phyloP scores from a whole-genome alignment of 2,329 filamentous ascomycete species.

The Diplocarpon mali region DNA sequence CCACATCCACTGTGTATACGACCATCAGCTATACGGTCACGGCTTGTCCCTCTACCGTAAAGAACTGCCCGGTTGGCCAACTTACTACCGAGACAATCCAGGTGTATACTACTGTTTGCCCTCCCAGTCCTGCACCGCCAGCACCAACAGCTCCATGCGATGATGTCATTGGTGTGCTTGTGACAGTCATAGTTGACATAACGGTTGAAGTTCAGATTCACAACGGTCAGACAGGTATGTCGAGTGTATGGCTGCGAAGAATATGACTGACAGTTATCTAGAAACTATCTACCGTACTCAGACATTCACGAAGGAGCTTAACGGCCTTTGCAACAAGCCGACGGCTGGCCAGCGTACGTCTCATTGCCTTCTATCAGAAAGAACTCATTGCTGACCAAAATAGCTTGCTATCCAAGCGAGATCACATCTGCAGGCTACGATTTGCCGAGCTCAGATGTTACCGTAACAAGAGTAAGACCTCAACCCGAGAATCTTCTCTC shows the following conservation, averaged over 20 bases:
- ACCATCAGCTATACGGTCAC: constrained; percentile 9
- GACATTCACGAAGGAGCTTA: constrained; percentile 5
- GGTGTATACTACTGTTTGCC: constrained; percentile 27
- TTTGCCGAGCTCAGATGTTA: constrained; percentile 8
- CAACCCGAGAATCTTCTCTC: neutral
- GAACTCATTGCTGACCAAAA: neutral
- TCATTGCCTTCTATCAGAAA: no score
- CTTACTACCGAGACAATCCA: constrained; percentile 25
- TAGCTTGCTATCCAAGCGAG: constrained; percentile 8
- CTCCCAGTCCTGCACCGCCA: constrained; percentile 2
- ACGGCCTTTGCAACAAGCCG: constrained; percentile 2
- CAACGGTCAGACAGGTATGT: neutral
- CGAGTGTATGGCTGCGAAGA: no score
- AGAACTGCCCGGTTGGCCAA: constrained; percentile 11
- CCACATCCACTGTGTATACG: constrained; percentile 9
- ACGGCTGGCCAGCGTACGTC: constrained; percentile 4
- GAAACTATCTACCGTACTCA: constrained; percentile 6
- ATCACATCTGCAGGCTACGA: constrained; percentile 4
- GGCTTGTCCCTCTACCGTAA: constrained; percentile 3
- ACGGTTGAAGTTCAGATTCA: constrained; percentile 1
- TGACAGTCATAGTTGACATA: constrained; percentile 7
- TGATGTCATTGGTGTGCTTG: constrained; percentile 5
- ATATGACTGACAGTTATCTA: no score
- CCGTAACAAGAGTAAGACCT: constrained; percentile 5
- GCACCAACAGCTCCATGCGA: neutral